Evolutionary conservation across 2,329 filamentous ascomycete species (phyloP).

Genomic region (Trichoderma cornu-damae): DNA sequence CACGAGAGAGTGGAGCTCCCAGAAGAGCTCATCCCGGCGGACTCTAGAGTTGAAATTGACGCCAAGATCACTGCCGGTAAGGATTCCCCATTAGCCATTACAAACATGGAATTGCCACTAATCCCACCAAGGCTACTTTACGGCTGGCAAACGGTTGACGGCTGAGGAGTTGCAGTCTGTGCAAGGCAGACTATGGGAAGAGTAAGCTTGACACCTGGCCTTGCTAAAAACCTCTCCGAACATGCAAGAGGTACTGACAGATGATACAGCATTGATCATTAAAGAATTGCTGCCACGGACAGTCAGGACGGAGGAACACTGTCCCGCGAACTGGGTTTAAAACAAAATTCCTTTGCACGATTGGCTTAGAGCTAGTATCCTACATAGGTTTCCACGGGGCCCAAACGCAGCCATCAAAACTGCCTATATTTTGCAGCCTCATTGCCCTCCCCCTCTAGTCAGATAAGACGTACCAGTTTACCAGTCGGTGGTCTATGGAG

Average conservation of each 20-base stretch:
- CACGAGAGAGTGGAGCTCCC: constrained; percentile 87
- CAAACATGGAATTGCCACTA: not conserved
- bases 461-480: not conserved
- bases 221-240: not conserved
- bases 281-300: constrained; percentile 9
- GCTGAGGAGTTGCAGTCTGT: constrained; percentile 80
- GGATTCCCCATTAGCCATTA: constrained; percentile 27
- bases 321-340: too few species aligned
- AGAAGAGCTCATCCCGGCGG: constrained; percentile 87
- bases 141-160: constrained; percentile 83
- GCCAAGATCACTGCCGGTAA: constrained; percentile 93
- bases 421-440: not conserved
- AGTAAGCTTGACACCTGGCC: constrained; percentile 40
- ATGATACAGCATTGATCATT: constrained; percentile 39
- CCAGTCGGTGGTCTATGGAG: not conserved
- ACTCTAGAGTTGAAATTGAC: constrained; percentile 97
- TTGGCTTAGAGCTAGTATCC: not conserved
- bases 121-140: constrained; percentile 62
- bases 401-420: not conserved
- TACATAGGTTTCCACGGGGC: not conserved
- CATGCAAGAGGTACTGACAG: constrained; percentile 23
- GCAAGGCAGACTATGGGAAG: constrained; percentile 88
- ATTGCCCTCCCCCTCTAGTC: too few species aligned
- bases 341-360: not conserved
- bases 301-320: not conserved